phyloP scores from a whole-genome alignment of 2,329 filamentous ascomycete genomes.

The Aspergillus sp. region DNA sequence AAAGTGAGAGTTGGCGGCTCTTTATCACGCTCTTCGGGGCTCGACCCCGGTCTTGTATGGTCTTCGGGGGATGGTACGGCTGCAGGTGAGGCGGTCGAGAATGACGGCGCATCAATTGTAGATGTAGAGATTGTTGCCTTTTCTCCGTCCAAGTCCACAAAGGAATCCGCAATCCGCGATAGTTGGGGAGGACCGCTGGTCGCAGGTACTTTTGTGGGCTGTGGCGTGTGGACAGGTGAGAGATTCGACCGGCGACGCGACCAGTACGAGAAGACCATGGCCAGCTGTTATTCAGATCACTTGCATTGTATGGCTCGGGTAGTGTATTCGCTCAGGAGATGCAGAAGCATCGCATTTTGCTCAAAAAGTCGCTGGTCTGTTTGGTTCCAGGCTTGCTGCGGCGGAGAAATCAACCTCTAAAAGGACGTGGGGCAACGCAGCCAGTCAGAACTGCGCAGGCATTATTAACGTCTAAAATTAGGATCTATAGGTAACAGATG shows the following conservation, averaged over 20 bases:
- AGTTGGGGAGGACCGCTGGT: conserved; percentile 33
- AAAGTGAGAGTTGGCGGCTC: conserved; percentile 21
- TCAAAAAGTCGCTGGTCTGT: conserved; percentile 7
- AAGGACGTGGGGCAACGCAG: conserved; percentile 13
- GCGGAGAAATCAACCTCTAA: conserved; percentile 6
- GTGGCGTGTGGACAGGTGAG: conserved; percentile 26
- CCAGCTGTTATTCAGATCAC: conserved; percentile 16
- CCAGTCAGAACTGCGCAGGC: conserved; percentile 1
- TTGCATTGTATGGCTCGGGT: conserved; percentile 9
- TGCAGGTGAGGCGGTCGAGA: conserved; percentile 30
- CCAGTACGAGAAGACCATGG: conserved; percentile 44
- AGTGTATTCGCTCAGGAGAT: conserved; percentile 17
- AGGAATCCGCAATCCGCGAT: conserved; percentile 29
- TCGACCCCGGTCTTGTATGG: conserved; percentile 31
- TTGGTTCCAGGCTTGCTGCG: not conserved
- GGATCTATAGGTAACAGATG: not conserved
- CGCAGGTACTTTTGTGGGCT: conserved; percentile 22
- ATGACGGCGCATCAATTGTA: conserved; percentile 24
- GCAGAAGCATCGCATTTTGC: conserved; percentile 16
- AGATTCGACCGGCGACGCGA: conserved; percentile 35
- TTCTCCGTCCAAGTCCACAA: conserved; percentile 23
- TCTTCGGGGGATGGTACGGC: conserved; percentile 29
- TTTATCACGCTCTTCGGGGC: conserved; percentile 28
- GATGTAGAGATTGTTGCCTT: conserved; percentile 23
- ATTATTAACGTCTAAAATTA: conserved; percentile 1